These are phyloP conservation scores for Ceratonia siliqua DNA, from an alignment of 306 rosid species.

Conservation along the genomic window DNA sequence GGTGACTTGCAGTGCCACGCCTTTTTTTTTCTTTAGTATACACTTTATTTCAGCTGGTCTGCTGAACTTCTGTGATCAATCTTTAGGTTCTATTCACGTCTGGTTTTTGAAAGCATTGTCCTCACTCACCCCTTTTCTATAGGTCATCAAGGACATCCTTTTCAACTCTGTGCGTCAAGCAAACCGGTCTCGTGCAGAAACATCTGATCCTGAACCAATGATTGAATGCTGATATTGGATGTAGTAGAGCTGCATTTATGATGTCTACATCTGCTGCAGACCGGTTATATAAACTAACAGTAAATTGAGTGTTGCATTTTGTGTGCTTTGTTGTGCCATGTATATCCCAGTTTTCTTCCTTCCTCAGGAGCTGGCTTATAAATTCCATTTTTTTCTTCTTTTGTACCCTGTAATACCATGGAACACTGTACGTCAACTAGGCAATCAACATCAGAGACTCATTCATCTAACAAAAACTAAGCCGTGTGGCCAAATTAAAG, in stretches of 20 bases:
- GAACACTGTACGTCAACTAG: background rate
- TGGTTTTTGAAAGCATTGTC: slow-evolving; percentile 8
- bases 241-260: slow-evolving; percentile 18
- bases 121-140: background rate
- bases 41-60: background rate
- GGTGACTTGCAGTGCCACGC: slow-evolving; percentile 45
- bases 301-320: slow-evolving; percentile 28
- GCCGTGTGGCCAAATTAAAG: background rate
- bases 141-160: slow-evolving; percentile 94
- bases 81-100: background rate
- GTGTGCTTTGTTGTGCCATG: slow-evolving; percentile 4
- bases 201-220: slow-evolving; percentile 89
- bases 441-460: background rate
- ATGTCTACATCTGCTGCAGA: slow-evolving; percentile 9
- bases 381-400: background rate
- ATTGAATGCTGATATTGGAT: slow-evolving; percentile 67
- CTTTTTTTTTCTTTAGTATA: background rate
- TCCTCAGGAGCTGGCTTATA: slow-evolving; percentile 1
- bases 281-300: slow-evolving; percentile 9
- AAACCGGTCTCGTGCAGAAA: slow-evolving; percentile 57
- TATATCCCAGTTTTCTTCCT: slow-evolving; percentile 31
- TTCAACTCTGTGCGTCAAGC: slow-evolving; percentile 81
- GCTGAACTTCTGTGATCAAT: slow-evolving; percentile 14
- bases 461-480: slow-evolving; percentile 19
- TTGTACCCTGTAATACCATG: too few relatives aligned